Conservation (phyloP, 768 basidiomycete species). For the Mycena amicta region DNA sequence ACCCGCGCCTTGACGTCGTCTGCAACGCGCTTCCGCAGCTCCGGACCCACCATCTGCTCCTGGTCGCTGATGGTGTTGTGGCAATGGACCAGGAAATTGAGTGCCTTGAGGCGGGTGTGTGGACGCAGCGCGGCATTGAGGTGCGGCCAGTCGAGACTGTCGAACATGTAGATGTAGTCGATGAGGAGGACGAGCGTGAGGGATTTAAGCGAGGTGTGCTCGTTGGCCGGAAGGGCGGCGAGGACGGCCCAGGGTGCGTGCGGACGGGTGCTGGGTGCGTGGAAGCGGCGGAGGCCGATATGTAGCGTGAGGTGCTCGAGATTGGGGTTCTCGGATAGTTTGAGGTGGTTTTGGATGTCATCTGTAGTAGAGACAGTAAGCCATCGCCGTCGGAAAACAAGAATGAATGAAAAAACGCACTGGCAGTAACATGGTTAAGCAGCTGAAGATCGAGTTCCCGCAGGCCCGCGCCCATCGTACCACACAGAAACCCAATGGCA, state of each 20-base stretch:
- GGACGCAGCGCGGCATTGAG: not conserved
- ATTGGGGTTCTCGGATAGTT: constrained; percentile 4
- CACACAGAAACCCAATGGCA: not conserved
- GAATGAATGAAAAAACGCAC: not conserved
- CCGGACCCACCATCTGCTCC: not conserved
- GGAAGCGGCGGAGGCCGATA: constrained; percentile 10
- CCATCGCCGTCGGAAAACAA: no score
- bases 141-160: not conserved
- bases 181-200: constrained; percentile 15
- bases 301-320: constrained; percentile 9
- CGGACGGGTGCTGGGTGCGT: not conserved
- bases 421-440: constrained; percentile 5
- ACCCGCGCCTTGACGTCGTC: not conserved
- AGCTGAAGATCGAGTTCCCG: constrained; percentile 7
- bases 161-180: constrained; percentile 1
- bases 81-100: not conserved
- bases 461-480: constrained; percentile 5
- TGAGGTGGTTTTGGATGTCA: constrained; percentile 3
- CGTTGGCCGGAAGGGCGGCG: no score
- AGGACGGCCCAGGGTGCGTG: constrained; percentile 11
- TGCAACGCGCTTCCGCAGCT: not conserved
- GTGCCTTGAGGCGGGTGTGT: not conserved
- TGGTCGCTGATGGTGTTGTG: not conserved
- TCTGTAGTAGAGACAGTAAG: not conserved
- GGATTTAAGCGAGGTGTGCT: not conserved